Conservation (phyloP, 176 grass and related monocot species). For the Chloris gayana region DNA sequence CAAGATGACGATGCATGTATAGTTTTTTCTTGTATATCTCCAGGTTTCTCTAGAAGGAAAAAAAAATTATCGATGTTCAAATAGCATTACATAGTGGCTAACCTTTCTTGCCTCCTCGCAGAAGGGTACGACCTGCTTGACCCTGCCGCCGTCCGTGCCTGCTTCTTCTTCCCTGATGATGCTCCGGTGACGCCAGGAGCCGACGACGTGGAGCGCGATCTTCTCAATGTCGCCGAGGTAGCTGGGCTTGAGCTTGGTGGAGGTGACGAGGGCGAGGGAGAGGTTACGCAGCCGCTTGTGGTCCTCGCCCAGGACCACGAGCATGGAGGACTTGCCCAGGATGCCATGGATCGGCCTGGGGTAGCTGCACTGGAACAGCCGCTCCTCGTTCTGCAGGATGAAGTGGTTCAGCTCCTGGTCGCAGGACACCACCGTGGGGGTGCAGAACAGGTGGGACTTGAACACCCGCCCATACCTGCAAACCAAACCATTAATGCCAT, state of each 20-base stretch:
- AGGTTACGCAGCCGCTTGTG: constrained; percentile 82
- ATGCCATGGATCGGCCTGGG: constrained; percentile 84
- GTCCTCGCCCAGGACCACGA: constrained; percentile 81
- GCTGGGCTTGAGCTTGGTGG: constrained; percentile 70
- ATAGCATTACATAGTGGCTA: constrained; percentile 6
- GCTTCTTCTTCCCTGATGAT: neutral
- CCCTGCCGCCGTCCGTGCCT: neutral
- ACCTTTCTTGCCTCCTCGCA: constrained; percentile 89
- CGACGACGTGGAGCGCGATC: constrained; percentile 64
- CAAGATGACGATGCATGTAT: constrained; percentile 19
- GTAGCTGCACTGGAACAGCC: constrained; percentile 91
- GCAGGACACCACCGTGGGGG: constrained; percentile 78
- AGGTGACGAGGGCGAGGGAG: constrained; percentile 68
- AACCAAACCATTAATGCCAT: neutral
- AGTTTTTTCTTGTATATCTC: constrained; percentile 4
- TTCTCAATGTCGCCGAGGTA: constrained; percentile 81
- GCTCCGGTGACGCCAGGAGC: constrained; percentile 39
- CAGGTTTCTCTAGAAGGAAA: constrained; percentile 44
- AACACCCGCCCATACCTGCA: constrained; percentile 88
- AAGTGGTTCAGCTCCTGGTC: constrained; percentile 93
- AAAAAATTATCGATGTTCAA: neutral
- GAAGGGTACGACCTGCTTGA: constrained; percentile 44
- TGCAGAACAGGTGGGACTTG: constrained; percentile 89
- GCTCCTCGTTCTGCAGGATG: constrained; percentile 96
- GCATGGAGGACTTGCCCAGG: constrained; percentile 89